Base-by-base conservation (phyloP, 2,329 filamentous ascomycete genomes). In the Fusarium goolgardi region DNA sequence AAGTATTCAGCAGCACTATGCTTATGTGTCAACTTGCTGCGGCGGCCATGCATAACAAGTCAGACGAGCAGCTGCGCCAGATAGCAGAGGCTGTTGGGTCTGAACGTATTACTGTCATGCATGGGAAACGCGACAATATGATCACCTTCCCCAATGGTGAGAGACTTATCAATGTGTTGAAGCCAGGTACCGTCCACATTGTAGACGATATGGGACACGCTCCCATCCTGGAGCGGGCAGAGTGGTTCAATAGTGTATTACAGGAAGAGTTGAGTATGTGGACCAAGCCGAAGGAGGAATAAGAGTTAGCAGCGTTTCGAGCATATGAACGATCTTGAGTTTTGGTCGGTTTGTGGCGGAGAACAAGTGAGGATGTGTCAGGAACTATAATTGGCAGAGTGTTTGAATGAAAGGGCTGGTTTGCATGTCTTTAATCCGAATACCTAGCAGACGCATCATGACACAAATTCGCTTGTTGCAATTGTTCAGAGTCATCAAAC, bases 1-100 rank as follows among this genome's bases (percentile, higher is more conserved):
- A 82, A 1, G 81, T 82, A 8, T 95, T 93, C 76, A 87, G 86
- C 5, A 84, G 82, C 46, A 82, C 82, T 32, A 92, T 91, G 2
- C 93, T 96, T 77, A 75, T 96, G 32, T 82, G 92, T 70, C 94
- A 97, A 81, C 85, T 92, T 4, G 82, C 93, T 51, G 94, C 93
- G 1, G 92, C 90, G 0, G 91, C 88, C 1, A 92, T 92, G 86
- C 94, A 97, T 78, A 81, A 87, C 78, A 97, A 97, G 82, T 88
- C 84, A 1, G 87, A 92, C 70, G 79, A 78, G 35, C 73, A 75
- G 53, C 66, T 75, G 21, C 63, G 45, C 15, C 80, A 84, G 66
- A 81, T 96, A 50, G 91, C 84, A 0, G 88, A 93, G 69, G 79
- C 77, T 29, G 85, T 97, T 1, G 92, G 92, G 0, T 84, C 91